Conservation (phyloP, 257 asterid species). For the Capsicum pubescens region DNA sequence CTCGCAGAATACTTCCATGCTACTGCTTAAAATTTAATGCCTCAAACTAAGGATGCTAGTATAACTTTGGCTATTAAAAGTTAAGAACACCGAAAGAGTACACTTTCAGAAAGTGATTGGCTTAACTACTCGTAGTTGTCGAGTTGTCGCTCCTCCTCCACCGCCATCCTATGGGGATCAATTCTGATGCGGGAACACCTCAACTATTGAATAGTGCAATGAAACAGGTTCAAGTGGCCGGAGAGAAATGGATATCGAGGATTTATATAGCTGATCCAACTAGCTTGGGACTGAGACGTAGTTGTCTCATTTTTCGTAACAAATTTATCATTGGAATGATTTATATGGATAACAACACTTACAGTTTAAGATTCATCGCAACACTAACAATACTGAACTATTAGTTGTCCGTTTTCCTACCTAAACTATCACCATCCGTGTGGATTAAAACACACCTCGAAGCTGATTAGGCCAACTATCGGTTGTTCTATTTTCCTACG, state of each 20-base stretch:
- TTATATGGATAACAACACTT: not conserved
- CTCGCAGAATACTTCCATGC: not conserved
- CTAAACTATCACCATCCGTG: not conserved
- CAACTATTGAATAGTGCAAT: not conserved
- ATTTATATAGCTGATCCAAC: not conserved
- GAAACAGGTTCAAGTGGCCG: not conserved
- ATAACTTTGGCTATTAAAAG: not conserved
- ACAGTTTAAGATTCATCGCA: not conserved
- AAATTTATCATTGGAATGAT: not conserved
- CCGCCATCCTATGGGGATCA: not conserved
- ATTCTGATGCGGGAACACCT: not conserved
- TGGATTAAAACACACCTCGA: no score
- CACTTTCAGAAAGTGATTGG: not conserved
- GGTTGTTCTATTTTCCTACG: no score
- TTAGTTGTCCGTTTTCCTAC: no score
- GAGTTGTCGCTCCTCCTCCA: not conserved
- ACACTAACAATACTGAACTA: no score
- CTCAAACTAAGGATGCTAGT: not conserved
- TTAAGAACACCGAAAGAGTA: not conserved
- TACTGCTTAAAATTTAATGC: not conserved
- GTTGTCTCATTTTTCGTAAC: not conserved
- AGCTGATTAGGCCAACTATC: no score
- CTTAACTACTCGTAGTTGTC: not conserved
- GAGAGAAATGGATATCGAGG: not conserved
- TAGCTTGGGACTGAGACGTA: not conserved